phyloP scores from a whole-genome alignment of 305 asterid species.

The Fraxinus platypoda region DNA sequence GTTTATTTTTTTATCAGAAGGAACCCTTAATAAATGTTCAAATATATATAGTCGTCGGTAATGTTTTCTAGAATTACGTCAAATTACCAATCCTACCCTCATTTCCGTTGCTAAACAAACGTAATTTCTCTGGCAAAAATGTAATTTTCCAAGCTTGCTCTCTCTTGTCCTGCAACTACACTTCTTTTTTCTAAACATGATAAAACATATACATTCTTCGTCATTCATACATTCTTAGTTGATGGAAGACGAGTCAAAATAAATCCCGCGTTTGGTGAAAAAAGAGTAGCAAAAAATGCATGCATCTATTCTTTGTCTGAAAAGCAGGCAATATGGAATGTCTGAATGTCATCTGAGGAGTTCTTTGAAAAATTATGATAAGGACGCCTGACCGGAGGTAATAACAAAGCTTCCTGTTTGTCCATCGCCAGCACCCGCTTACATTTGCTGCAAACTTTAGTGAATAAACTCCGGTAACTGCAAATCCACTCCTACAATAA shows the following conservation, averaged over 20 bases:
- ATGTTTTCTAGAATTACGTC: neutral
- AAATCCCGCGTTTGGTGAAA: neutral
- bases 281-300: neutral
- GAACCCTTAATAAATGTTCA: too few relatives aligned
- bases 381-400: conserved; percentile 79
- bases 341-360: conserved; percentile 36
- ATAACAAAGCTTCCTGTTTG: conserved; percentile 62
- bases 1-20: too few relatives aligned
- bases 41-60: neutral
- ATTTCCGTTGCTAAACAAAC: neutral
- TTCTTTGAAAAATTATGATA: conserved; percentile 43
- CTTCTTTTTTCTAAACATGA: neutral
- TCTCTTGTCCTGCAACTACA: neutral
- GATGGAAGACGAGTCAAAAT: neutral
- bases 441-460: conserved; percentile 86
- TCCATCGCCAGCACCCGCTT: conserved; percentile 72
- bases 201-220: neutral
- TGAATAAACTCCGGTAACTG: conserved; percentile 70
- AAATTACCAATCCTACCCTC: neutral
- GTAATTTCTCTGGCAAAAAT: neutral
- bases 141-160: neutral
- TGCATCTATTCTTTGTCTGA: conserved; percentile 44
- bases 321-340: conserved; percentile 77
- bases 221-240: neutral
- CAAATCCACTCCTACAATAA: conserved; percentile 76